A percentile compares a stretch with the other conserved stretches of the same genome.
These are phyloP conservation scores for Cutaneotrichosporon cavernicola DNA, from an alignment of 1,284 basidiomycete genomes.

Conservation along the genomic window DNA sequence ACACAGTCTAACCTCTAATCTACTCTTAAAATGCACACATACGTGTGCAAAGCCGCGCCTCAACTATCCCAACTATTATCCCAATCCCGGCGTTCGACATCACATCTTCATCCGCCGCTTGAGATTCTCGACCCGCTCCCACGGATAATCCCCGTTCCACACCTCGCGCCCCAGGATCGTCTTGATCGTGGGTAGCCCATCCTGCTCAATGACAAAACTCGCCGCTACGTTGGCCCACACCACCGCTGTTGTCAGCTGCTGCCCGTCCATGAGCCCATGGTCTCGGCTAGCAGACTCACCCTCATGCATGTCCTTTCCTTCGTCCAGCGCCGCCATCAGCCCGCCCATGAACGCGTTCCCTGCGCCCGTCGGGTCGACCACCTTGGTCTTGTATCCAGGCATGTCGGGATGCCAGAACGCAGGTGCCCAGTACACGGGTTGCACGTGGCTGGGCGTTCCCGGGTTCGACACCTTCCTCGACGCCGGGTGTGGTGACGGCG, in stretches of 20 bases:
- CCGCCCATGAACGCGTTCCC: slow-evolving; percentile 52
- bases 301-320: slow-evolving; percentile 34
- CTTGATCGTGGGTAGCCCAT: slow-evolving; percentile 39
- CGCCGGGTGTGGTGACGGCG: slow-evolving; percentile 6
- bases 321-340: slow-evolving; percentile 40
- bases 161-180: slow-evolving; percentile 27
- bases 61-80: too few species aligned
- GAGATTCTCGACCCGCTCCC: slow-evolving; percentile 27
- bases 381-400: slow-evolving; percentile 24
- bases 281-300: slow-evolving; percentile 31
- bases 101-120: slow-evolving; percentile 12
- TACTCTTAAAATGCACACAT: background rate
- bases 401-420: slow-evolving; percentile 33
- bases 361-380: slow-evolving; percentile 50
- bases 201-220: slow-evolving; percentile 47
- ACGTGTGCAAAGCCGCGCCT: background rate
- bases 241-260: slow-evolving; percentile 31
- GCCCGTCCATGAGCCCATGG: background rate
- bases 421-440: slow-evolving; percentile 33
- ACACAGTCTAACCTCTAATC: background rate
- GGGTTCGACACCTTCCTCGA: slow-evolving; percentile 3
- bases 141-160: slow-evolving; percentile 40
- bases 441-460: slow-evolving; percentile 1
- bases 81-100: background rate
- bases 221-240: slow-evolving; percentile 48